phyloP scores from a whole-genome alignment of 768 basidiomycete genomes.

The Daedaleopsis sinensis region DNA sequence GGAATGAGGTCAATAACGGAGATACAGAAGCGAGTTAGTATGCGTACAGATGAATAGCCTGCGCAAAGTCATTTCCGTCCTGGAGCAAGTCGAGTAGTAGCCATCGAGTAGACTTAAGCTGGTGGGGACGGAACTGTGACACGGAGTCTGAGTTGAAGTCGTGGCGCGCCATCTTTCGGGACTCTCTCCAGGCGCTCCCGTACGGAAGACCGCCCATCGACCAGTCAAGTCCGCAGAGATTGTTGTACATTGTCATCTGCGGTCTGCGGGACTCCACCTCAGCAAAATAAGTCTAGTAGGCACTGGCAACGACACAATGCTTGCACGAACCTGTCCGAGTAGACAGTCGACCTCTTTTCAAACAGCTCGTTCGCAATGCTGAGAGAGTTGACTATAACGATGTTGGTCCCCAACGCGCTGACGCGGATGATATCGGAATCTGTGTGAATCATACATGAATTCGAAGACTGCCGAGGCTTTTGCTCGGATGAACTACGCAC shows the following conservation, averaged over 20 bases:
- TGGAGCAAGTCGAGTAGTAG: conserved; percentile 35
- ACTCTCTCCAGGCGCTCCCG: conserved; percentile 41
- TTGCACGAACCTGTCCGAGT: not conserved
- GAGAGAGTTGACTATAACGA: not conserved
- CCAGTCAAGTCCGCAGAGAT: conserved; percentile 36
- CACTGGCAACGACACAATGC: not conserved
- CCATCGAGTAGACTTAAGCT: conserved; percentile 30
- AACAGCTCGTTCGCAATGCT: not conserved
- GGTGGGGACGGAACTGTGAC: conserved; percentile 31
- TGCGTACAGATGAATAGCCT: conserved; percentile 38
- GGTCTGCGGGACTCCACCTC: too few relatives aligned
- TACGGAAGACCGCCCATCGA: conserved; percentile 40
- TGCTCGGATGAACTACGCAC: not conserved
- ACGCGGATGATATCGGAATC: not conserved
- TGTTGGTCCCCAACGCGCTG: not conserved
- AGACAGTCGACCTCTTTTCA: not conserved
- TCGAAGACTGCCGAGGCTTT: too few relatives aligned
- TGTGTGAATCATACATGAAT: not conserved
- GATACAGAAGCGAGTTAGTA: not conserved
- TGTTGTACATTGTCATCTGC: not conserved
- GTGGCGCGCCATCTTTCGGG: conserved; percentile 41
- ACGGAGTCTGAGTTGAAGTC: conserved; percentile 39
- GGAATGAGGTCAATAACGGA: not conserved
- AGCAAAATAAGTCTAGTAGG: too few relatives aligned
- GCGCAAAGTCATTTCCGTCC: conserved; percentile 36